Evolutionary conservation across 768 basidiomycete species (phyloP).

Genomic region (Sarcodon sp.): DNA sequence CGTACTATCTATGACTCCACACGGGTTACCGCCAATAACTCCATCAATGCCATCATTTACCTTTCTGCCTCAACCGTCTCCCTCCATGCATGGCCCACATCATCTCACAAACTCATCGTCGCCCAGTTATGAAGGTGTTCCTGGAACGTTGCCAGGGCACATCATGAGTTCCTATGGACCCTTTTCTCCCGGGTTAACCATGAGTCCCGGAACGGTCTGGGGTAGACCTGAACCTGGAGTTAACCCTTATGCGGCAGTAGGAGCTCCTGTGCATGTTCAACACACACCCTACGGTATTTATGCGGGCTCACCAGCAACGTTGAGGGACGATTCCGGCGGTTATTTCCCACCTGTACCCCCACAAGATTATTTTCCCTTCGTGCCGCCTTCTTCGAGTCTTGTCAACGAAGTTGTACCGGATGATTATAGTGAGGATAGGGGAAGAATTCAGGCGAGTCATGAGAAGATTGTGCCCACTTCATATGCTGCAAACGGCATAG

Average conservation of each 20-base stretch:
- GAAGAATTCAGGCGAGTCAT: no score
- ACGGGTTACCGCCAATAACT: conserved; percentile 86
- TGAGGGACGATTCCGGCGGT: conserved; percentile 14
- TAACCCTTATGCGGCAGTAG: conserved; percentile 39
- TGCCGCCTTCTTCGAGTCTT: conserved; percentile 16
- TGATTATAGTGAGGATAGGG: background rate
- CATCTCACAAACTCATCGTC: conserved; percentile 1
- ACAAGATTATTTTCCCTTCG: conserved; percentile 30
- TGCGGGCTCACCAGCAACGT: background rate
- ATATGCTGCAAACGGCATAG: no score
- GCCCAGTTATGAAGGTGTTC: conserved; percentile 2
- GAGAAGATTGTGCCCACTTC: no score
- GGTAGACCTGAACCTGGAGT: conserved; percentile 33
- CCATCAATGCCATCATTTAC: conserved; percentile 95
- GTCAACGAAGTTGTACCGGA: conserved; percentile 15
- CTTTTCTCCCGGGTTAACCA: conserved; percentile 61
- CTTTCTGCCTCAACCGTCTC: conserved; percentile 50
- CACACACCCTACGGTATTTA: conserved; percentile 3
- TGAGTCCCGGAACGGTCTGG: conserved; percentile 71
- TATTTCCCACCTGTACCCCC: conserved; percentile 30
- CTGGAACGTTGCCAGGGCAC: conserved; percentile 7
- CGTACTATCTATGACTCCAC: conserved; percentile 42
- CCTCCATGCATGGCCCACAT: conserved; percentile 6
- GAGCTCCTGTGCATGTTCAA: conserved; percentile 35
- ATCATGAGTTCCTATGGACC: conserved; percentile 19